phyloP scores from a whole-genome alignment of 2,329 filamentous ascomycete genomes.

The Pseudogymnoascus sp. region DNA sequence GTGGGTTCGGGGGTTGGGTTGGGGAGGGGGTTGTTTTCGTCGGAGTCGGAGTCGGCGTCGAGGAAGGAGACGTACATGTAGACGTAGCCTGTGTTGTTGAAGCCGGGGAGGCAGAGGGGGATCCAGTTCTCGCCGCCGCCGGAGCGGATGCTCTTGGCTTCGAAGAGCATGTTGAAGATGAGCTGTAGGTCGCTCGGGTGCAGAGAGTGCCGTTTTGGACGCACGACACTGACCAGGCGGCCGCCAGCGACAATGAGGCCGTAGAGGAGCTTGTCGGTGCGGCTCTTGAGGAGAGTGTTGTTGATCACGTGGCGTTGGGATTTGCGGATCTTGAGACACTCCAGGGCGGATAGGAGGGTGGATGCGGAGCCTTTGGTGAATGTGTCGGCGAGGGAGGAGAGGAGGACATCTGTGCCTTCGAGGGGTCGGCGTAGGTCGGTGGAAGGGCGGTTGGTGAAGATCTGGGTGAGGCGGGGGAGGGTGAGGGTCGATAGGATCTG shows the following conservation, averaged over 20 bases:
- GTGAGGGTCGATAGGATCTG: slow-evolving; percentile 95
- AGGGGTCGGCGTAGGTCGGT: slow-evolving; percentile 84
- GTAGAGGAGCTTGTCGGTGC: slow-evolving; percentile 73
- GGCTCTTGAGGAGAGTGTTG: slow-evolving; percentile 71
- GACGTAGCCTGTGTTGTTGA: slow-evolving; percentile 92
- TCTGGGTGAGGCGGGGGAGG: slow-evolving; percentile 71
- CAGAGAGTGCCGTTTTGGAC: slow-evolving; percentile 87
- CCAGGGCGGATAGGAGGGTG: slow-evolving; percentile 76
- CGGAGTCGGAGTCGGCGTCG: slow-evolving; percentile 42
- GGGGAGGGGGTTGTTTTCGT: slow-evolving; percentile 39
- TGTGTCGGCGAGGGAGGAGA: slow-evolving; percentile 86
- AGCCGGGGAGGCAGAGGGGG: slow-evolving; percentile 86
- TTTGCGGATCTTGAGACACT: slow-evolving; percentile 88
- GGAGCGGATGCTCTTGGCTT: slow-evolving; percentile 82
- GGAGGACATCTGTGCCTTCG: slow-evolving; percentile 80
- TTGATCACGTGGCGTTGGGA: slow-evolving; percentile 80
- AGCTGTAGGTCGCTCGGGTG: slow-evolving; percentile 93
- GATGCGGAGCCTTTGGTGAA: slow-evolving; percentile 91
- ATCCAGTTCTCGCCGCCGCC: slow-evolving; percentile 96
- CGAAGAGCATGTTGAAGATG: slow-evolving; percentile 99
- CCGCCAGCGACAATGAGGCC: slow-evolving; percentile 89
- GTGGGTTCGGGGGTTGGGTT: slow-evolving; percentile 48
- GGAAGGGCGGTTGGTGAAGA: slow-evolving; percentile 86
- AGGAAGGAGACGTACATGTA: slow-evolving; percentile 99
- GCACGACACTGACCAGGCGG: slow-evolving; percentile 75